Base-by-base conservation (phyloP, 2,329 filamentous ascomycete genomes). In the Parafenestella ontariensis region DNA sequence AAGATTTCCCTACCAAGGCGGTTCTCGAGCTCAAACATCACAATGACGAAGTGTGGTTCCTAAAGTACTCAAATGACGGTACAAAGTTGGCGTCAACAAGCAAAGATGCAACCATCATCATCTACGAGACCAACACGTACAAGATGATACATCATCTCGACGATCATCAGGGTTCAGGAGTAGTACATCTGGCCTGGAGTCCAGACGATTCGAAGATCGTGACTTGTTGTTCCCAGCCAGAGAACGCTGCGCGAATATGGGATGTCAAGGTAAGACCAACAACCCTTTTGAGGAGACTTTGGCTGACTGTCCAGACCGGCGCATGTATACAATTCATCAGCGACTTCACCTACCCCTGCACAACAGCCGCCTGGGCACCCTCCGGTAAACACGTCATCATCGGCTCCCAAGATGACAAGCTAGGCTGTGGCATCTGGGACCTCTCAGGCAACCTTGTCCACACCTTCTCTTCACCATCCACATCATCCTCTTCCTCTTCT, bases 1-100 rank as follows among this genome's bases (percentile, higher is more conserved):
- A 84, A 21, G 84, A 90, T 46, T 98, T 98, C 61, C 95, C 95
- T 0, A 83, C 88, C 1, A 85, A 89, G 47, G 82, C 88, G 1
- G 82, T 89, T 6, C 74, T 88, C 15, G 89, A 96, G 65, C 82
- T 98, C 3, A 82, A 83, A 24, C 83, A 91, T 50, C 88, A 96
- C 68, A 79, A 79, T 0, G 90, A 92, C 52, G 94, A 99, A 76
- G 89, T 97, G 11, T 99, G 94, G 93, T 90, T 92, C 69, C 82
- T 97, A 10, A 85, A 89, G 46, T 99, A 96, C 74, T 98, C 94
- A 5, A 88, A 96, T 58, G 88, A 96, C 66, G 95, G 95, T 15
- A 85, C 83, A 20, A 89, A 85, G 65, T 78, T 99, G 52, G 95
- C 93, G 2, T 94, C 91, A 31, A 90, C 92, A 54, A 92, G 94